phyloP scores from a whole-genome alignment of 2,329 filamentous ascomycete species.

The Fusarium paranaense region DNA sequence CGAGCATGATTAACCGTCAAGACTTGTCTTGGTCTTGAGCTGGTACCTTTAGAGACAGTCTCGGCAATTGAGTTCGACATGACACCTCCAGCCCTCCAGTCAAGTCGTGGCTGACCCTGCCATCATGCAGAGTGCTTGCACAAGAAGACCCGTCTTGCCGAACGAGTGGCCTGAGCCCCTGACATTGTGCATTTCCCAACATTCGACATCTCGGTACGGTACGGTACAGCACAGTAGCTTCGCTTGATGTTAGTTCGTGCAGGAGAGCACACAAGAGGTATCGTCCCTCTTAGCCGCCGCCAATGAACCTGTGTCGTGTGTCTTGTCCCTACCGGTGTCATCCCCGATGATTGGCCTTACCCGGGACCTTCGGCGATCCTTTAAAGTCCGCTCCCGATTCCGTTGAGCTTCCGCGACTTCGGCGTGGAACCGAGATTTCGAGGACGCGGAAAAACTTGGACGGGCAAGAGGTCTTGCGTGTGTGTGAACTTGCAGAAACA shows the following conservation, averaged over 20 bases:
- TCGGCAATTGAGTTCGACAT: slow-evolving; percentile 1
- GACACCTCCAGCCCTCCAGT: slow-evolving; percentile 14
- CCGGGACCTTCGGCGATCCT: slow-evolving; percentile 16
- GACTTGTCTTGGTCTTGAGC: not conserved
- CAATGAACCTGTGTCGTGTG: slow-evolving; percentile 18
- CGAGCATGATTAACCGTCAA: not conserved
- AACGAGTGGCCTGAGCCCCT: slow-evolving; percentile 44
- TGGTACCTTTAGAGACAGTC: not conserved
- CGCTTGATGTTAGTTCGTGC: slow-evolving; percentile 25
- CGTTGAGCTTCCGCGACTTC: slow-evolving; percentile 15
- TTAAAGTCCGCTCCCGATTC: slow-evolving; percentile 19
- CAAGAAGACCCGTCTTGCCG: slow-evolving; percentile 20
- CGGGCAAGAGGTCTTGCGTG: slow-evolving; percentile 29
- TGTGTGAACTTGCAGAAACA: not conserved
- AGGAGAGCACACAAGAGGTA: slow-evolving; percentile 18
- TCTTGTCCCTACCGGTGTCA: not conserved
- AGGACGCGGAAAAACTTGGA: slow-evolving; percentile 9
- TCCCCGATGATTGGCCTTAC: slow-evolving; percentile 29
- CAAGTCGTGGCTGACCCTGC: slow-evolving; percentile 14
- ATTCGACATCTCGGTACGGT: slow-evolving; percentile 16
- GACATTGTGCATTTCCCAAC: slow-evolving; percentile 26
- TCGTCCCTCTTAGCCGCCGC: slow-evolving; percentile 15
- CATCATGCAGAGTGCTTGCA: slow-evolving; percentile 6
- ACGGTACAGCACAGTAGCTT: slow-evolving; percentile 1
- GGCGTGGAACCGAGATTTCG: slow-evolving; percentile 3